A percentile compares a stretch with the other conserved stretches of the same genome.
phyloP scores from a whole-genome alignment of 371 early-diverging fungal species.

The Nosema granulosis region DNA sequence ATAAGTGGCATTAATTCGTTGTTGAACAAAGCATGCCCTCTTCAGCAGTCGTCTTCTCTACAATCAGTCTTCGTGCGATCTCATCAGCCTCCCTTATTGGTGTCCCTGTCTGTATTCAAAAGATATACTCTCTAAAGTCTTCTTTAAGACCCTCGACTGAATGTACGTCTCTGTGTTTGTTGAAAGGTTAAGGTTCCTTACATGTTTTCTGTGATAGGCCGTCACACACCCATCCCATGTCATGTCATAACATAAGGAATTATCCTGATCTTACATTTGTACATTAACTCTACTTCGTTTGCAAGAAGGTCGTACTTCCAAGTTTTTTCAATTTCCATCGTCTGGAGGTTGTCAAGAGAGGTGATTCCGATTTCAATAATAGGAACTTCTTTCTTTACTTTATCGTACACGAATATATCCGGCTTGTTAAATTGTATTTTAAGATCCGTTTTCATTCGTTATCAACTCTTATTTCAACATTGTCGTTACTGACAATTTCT shows the following conservation, averaged over 20 bases:
- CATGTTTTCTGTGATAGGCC: too few relatives aligned
- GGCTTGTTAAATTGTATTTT: background rate
- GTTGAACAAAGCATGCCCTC: too few relatives aligned
- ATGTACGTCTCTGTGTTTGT: too few relatives aligned
- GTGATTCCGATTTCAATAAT: constrained; percentile 1
- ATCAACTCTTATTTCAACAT: background rate
- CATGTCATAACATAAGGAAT: background rate
- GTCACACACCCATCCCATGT: background rate
- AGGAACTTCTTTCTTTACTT: background rate
- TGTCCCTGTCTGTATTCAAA: too few relatives aligned
- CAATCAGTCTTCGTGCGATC: too few relatives aligned
- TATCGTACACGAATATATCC: background rate
- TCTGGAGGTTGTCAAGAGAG: background rate
- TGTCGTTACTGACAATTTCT: background rate
- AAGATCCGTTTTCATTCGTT: background rate
- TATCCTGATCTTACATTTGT: background rate
- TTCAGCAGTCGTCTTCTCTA: too few relatives aligned
- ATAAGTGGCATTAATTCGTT: too few relatives aligned
- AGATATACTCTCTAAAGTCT: too few relatives aligned
- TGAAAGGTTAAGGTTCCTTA: too few relatives aligned
- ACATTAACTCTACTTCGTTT: too few relatives aligned
- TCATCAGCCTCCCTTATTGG: too few relatives aligned
- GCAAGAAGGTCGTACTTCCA: background rate
- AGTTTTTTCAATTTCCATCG: constrained; percentile 1
- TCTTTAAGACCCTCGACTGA: too few relatives aligned